phyloP scores from a whole-genome alignment of 2,329 filamentous ascomycete species.

The Xylariomycetidae sp. region DNA sequence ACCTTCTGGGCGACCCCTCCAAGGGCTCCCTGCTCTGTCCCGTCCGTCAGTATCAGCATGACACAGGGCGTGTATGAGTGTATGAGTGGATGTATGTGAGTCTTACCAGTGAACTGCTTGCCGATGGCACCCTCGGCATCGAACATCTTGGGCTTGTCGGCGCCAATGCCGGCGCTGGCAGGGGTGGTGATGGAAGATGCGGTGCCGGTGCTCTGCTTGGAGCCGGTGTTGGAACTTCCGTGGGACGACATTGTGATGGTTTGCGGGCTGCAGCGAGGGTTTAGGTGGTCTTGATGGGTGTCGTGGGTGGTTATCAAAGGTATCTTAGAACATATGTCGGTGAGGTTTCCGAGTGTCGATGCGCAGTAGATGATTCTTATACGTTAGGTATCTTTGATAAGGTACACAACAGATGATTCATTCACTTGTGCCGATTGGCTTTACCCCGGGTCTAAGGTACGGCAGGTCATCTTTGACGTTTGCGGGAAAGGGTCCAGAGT shows the following conservation, averaged over 20 bases:
- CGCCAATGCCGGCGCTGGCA: conserved; percentile 24
- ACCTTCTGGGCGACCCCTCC: conserved; percentile 44
- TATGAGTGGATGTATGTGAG: neutral
- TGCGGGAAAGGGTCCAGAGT: too few species aligned
- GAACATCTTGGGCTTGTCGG: conserved; percentile 34
- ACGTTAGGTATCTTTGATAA: too few species aligned
- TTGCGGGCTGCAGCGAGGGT: too few species aligned
- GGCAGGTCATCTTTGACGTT: too few species aligned
- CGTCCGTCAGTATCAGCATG: neutral
- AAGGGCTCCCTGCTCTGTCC: conserved; percentile 38
- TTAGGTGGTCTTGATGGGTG: too few species aligned
- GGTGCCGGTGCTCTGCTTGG: conserved; percentile 23
- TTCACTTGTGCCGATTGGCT: too few species aligned
- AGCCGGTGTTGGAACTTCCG: conserved; percentile 26
- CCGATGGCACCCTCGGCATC: conserved; percentile 46
- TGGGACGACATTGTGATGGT: conserved; percentile 28
- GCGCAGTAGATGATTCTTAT: too few species aligned
- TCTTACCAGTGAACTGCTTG: conserved; percentile 47
- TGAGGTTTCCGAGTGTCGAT: too few species aligned
- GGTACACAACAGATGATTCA: too few species aligned
- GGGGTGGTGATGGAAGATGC: conserved; percentile 23
- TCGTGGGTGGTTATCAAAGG: too few species aligned
- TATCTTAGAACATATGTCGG: too few species aligned
- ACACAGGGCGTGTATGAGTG: neutral
- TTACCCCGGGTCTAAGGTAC: too few species aligned